Percentiles rank a stretch among this genome's conserved stretches.
Evolutionary conservation across 2,329 filamentous ascomycete species (phyloP).

Genomic region (Sarocladiaceae sp.): DNA sequence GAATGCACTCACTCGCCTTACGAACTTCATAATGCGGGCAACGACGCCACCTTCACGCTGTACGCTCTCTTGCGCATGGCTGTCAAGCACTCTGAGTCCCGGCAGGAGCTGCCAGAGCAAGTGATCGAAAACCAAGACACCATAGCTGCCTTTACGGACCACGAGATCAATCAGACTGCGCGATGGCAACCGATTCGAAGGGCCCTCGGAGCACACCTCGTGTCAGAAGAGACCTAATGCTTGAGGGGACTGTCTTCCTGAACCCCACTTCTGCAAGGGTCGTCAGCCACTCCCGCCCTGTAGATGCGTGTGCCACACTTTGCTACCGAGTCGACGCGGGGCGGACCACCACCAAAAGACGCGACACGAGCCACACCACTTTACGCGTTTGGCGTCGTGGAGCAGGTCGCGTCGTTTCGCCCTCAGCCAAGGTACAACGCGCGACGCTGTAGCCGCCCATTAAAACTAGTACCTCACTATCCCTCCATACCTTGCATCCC

Average conservation of each 20-base stretch:
- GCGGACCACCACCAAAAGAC: constrained; percentile 4
- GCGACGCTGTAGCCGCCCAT: constrained; percentile 2
- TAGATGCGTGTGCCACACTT: constrained; percentile 1
- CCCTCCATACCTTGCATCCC: neutral
- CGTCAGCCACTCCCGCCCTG: constrained; percentile 4
- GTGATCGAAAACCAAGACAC: neutral
- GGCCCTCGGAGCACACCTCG: neutral
- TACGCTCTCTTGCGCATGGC: neutral
- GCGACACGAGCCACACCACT: constrained; percentile 9
- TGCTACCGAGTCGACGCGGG: neutral
- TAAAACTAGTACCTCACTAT: constrained; percentile 7
- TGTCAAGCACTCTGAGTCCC: neutral
- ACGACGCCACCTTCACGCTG: neutral
- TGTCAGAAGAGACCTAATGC: neutral
- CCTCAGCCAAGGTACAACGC: constrained; percentile 5
- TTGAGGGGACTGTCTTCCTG: neutral
- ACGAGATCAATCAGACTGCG: neutral
- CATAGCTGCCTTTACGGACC: neutral
- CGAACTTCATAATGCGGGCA: constrained; percentile 1
- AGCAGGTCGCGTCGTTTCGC: constrained; percentile 1
- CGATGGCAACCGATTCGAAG: neutral
- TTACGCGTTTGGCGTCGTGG: constrained; percentile 7
- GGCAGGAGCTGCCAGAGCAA: neutral
- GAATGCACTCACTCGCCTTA: neutral
- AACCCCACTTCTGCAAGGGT: neutral